These are phyloP conservation scores for Nidularia sp. DNA, from an alignment of 768 basidiomycete genomes.

Conservation along the genomic window DNA sequence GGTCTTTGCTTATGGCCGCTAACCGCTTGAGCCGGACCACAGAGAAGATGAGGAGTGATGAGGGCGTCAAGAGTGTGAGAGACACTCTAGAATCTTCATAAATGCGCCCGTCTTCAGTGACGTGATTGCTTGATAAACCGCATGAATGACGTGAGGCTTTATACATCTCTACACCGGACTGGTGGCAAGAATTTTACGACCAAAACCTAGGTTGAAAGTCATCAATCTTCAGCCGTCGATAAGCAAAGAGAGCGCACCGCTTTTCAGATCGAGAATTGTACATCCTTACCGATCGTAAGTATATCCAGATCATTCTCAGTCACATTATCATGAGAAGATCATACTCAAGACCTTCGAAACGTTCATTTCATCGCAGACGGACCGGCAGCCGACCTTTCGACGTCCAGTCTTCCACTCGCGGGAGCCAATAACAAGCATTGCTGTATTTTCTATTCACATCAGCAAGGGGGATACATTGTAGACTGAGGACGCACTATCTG, in stretches of 20 bases:
- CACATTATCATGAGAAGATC: not conserved
- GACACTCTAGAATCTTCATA: not conserved
- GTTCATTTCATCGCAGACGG: not conserved
- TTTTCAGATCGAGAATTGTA: not conserved
- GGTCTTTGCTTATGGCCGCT: not conserved
- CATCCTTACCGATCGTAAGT: not conserved
- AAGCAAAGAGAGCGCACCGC: not conserved
- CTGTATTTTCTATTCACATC: not conserved
- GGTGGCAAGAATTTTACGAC: not conserved
- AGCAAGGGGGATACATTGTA: not conserved
- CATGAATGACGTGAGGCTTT: conserved; percentile 1
- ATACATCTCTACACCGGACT: not conserved
- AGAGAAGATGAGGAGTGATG: not conserved
- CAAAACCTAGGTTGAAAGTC: not conserved
- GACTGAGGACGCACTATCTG: not conserved
- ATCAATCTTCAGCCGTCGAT: not conserved
- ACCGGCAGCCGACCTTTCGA: not conserved
- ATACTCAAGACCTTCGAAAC: not conserved
- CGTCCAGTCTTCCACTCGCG: not conserved
- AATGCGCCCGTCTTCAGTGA: conserved; percentile 13
- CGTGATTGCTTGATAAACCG: conserved; percentile 14
- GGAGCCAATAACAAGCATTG: not conserved
- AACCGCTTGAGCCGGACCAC: conserved; percentile 7
- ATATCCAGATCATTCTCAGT: not conserved
- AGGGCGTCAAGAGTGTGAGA: not conserved